Evolutionary conservation across 768 basidiomycete species (phyloP).

Genomic region (Mycena leptocephala): DNA sequence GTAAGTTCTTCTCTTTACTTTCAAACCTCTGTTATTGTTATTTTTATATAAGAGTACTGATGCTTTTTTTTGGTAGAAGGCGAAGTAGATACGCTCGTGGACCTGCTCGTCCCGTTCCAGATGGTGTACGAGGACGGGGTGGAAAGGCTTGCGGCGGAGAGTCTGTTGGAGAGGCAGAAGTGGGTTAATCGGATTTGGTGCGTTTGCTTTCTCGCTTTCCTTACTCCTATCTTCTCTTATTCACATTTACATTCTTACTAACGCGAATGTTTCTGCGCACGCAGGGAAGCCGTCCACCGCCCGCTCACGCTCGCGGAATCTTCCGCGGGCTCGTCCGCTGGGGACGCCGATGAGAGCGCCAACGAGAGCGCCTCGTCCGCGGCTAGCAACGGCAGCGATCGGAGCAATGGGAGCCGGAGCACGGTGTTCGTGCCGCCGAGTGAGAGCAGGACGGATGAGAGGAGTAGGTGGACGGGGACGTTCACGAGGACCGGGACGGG

Average conservation of each 20-base stretch:
- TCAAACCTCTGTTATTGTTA: no score
- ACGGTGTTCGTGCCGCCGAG: conserved; percentile 84
- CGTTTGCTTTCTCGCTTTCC: conserved; percentile 39
- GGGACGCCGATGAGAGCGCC: conserved; percentile 29
- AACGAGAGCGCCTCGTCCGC: conserved; percentile 54
- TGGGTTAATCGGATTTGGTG: conserved; percentile 97
- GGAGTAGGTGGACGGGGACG: conserved; percentile 11
- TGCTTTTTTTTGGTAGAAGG: neutral
- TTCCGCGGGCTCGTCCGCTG: conserved; percentile 54
- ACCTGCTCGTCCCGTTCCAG: conserved; percentile 91
- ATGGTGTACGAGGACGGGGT: conserved; percentile 92
- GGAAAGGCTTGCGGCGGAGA: conserved; percentile 92
- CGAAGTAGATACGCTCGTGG: conserved; percentile 64
- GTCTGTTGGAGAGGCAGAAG: conserved; percentile 86
- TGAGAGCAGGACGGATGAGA: neutral
- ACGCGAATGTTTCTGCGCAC: no score
- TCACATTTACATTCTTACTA: no score
- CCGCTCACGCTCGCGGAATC: conserved; percentile 71
- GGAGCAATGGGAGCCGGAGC: conserved; percentile 74
- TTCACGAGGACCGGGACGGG: conserved; percentile 21
- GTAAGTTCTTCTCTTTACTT: conserved; percentile 52
- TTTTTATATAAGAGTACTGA: neutral
- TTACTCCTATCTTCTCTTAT: conserved; percentile 5
- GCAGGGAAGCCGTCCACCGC: conserved; percentile 86
- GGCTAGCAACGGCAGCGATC: conserved; percentile 61